Percentiles rank a stretch among this genome's conserved stretches.
These are phyloP conservation scores for Cordyceps javanica DNA, from an alignment of 2,329 filamentous ascomycete species.

Conservation along the genomic window DNA sequence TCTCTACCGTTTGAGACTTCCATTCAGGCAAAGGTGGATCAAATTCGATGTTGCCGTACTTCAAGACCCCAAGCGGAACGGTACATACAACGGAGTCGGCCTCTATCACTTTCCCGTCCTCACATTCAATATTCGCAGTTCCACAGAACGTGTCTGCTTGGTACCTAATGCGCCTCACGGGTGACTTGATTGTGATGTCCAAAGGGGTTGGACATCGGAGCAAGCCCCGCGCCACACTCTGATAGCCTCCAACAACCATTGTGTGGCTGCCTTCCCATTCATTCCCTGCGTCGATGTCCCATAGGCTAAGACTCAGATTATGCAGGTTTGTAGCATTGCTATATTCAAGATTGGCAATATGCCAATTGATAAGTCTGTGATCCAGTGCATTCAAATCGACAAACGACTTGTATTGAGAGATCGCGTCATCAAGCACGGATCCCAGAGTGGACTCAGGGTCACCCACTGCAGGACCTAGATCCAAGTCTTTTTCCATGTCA, in stretches of 20 bases:
- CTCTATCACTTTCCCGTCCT: conserved; percentile 67
- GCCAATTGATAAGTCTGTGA: conserved; percentile 91
- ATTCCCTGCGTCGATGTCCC: conserved; percentile 97
- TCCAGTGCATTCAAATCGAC: conserved; percentile 81
- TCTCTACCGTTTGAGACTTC: conserved; percentile 73
- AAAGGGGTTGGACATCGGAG: conserved; percentile 70
- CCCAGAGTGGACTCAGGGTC: conserved; percentile 69
- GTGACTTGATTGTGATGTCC: conserved; percentile 66
- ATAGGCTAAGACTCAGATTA: conserved; percentile 79
- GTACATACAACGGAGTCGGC: conserved; percentile 93
- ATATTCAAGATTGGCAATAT: conserved; percentile 96
- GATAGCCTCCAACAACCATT: conserved; percentile 90
- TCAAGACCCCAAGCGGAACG: conserved; percentile 84
- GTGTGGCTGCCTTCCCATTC: conserved; percentile 95
- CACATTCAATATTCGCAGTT: conserved; percentile 62
- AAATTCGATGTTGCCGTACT: conserved; percentile 75
- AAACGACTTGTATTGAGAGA: conserved; percentile 77
- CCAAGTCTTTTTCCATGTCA: conserved; percentile 58
- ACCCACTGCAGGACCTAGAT: conserved; percentile 61
- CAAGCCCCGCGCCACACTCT: conserved; percentile 83
- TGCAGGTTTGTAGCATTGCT: conserved; percentile 88
- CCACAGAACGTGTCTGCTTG: conserved; percentile 42
- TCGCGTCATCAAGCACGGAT: conserved; percentile 85
- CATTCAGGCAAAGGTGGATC: conserved; percentile 82
- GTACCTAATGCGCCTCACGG: conserved; percentile 65